A percentile compares a stretch with the other conserved stretches of the same genome.
These are phyloP conservation scores for Geotrichum macrosporum DNA, from an alignment of 1,139 yeast species.

Conservation along the genomic window DNA sequence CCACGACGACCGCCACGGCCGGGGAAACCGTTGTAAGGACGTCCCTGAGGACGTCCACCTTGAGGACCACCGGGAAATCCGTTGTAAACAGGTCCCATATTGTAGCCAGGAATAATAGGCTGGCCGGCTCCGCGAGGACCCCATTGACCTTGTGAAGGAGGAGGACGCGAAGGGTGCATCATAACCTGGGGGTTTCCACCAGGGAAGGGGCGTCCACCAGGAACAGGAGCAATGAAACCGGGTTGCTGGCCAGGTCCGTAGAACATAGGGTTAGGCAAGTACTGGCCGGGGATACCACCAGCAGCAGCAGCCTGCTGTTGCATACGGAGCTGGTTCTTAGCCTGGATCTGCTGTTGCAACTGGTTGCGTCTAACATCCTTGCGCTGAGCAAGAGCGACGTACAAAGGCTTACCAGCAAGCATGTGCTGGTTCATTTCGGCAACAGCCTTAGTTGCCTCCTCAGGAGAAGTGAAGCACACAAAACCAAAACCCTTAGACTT, in stretches of 20 bases:
- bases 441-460: constrained; percentile 89
- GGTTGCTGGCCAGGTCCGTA: constrained; percentile 79
- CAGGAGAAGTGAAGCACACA: constrained; percentile 87
- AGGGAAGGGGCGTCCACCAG: constrained; percentile 72
- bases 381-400: constrained; percentile 92
- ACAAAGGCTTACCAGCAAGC: constrained; percentile 80
- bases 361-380: constrained; percentile 90
- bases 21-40: constrained; percentile 25
- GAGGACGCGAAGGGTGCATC: constrained; percentile 65
- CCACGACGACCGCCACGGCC: constrained; percentile 27
- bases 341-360: constrained; percentile 96
- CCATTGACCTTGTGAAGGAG: constrained; percentile 67
- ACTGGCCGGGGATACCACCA: constrained; percentile 89
- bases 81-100: constrained; percentile 75
- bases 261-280: constrained; percentile 85
- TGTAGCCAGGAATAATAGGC: constrained; percentile 46
- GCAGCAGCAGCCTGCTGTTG: constrained; percentile 74
- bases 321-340: constrained; percentile 97
- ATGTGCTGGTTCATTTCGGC: constrained; percentile 87
- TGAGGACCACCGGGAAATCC: constrained; percentile 46
- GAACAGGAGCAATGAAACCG: constrained; percentile 61
- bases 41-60: constrained; percentile 38
- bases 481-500: constrained; percentile 92
- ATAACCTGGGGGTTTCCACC: constrained; percentile 86
- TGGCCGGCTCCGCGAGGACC: constrained; percentile 45